Conservation (phyloP, 805 yeast species). For the Hanseniaspora taiwanica region DNA sequence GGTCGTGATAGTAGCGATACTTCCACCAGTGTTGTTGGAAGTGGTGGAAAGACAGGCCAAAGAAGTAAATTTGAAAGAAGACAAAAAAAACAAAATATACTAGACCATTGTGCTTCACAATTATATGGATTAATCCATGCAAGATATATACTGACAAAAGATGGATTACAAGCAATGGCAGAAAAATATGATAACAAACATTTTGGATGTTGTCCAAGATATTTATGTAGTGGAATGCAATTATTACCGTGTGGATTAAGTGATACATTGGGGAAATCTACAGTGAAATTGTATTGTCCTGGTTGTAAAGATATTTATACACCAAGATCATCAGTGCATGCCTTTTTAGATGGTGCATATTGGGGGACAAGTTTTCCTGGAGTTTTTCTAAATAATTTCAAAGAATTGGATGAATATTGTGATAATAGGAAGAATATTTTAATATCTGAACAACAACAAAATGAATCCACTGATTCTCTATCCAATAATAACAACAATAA, state of each 20-base stretch:
- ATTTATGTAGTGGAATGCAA: slow-evolving; percentile 79
- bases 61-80: slow-evolving; percentile 1
- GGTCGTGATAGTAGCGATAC: neutral
- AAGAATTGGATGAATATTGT: slow-evolving; percentile 76
- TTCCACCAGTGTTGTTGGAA: too few species aligned
- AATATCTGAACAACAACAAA: slow-evolving; percentile 1
- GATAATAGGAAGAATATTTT: slow-evolving; percentile 34
- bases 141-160: slow-evolving; percentile 75
- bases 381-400: slow-evolving; percentile 75
- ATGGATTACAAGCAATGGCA: slow-evolving; percentile 85
- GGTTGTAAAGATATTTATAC: slow-evolving; percentile 84
- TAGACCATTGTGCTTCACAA: slow-evolving; percentile 84
- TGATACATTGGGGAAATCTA: slow-evolving; percentile 83
- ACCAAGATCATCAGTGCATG: slow-evolving; percentile 75
- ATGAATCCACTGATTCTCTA: neutral
- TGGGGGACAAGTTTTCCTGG: slow-evolving; percentile 96
- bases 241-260: slow-evolving; percentile 83
- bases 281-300: slow-evolving; percentile 88
- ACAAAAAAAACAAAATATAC: slow-evolving; percentile 34
- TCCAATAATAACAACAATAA: neutral
- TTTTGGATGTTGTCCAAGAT: slow-evolving; percentile 88
- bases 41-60: too few species aligned
- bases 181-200: slow-evolving; percentile 79
- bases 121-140: slow-evolving; percentile 92
- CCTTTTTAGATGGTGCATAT: slow-evolving; percentile 89